Base-by-base conservation (phyloP, 441 rosid genomes). In the Adansonia grandidieri region DNA sequence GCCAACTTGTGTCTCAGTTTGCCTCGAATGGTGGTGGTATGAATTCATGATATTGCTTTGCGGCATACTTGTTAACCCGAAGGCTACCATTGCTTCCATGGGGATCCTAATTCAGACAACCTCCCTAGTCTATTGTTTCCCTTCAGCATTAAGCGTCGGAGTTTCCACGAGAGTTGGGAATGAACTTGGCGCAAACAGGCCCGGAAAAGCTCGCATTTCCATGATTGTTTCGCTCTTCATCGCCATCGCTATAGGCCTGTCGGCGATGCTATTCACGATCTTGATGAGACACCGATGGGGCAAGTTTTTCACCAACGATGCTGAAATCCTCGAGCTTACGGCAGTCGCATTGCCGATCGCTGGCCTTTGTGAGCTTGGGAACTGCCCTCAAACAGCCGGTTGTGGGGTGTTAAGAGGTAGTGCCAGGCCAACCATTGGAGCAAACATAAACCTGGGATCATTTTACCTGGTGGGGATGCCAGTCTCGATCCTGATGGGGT, bases 11-110 rank as follows among this genome's bases (percentile, higher is more conserved):
- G 82, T 90, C 48, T 96, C 99, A 0, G 99, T 96, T 54, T 96
- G 99, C 81, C 89, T 96, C 9, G 99, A 96, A 78, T 96, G 99
- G 99, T 94, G 99, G 98, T 96, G 99, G 99, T 96, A 96, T n/a
- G 99, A 96, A 80, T 81, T 96, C 79, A 96, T 94, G 98, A 96
- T 96, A 86, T 80, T 96, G 83, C 74, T 96, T 20, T 93, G 95
- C 58, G 98, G 99, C 22, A 89, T 96, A 47, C 86, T 96, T 20
- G 81, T 63, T 2, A 93, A 92, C 81, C 99, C 99, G n/a, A 92
- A 85, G 81, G 94, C 99, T 13, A 90, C 98, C 57, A 86, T 94
- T 75, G 90, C 99, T 71, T 96, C 99, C 10, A 96, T 94, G 98
- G 99, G 99, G 45, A 92, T 96, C 47, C 87, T 96, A 9, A 92